Base-by-base conservation (phyloP, 2,329 filamentous ascomycete genomes). In the Fusarium humuli region DNA sequence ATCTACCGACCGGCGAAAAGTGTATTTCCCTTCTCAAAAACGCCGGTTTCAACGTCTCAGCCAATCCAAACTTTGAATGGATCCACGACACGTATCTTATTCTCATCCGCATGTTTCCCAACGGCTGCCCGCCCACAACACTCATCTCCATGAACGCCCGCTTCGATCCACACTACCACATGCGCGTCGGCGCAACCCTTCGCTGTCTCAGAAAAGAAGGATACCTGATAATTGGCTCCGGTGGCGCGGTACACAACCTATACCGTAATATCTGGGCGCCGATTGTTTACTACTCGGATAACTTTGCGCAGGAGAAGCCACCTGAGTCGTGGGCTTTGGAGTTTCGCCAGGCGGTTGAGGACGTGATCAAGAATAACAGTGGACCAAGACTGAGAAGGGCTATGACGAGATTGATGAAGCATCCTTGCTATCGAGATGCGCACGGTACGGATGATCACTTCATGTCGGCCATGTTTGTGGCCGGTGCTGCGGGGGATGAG, bases 31-130 rank as follows among this genome's bases (percentile, higher is more conserved):
- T 88, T 54, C 82, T 92, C 3, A 69, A 4, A 82, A 23, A 49
- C 2, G 70, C 83, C 3, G 88, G 89, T 11, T 86, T 91, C 77
- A 81, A 87, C 34, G 87, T 84, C 3, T 75, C 77, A 6, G 79
- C 77, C 2, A 89, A 91, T 73, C 72, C 82, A 0, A 81, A 75
- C 0, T 92, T 92, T 69, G 87, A 92, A 74, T 92, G 90, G 90
- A 92, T 92, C 75, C 90, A 92, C 80, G 90, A 92, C 77, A 91
- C 88, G 0, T 92, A 88, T 74, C 83, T 92, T 5, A 86, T 92
- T 60, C 81, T 92, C 11, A 90, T 92, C 75, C 83, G 89, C 57
- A 92, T 92, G 90, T 92, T 92, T 69, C 90, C 90, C 0, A 69
- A 74, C 3, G 82, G 81, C n/a, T 91, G 88, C 72, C 90, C 90